Evolutionary conservation across 352 stramenopile genomes (phyloP), one percentile per base, ranked within the genome.

Genomic region (Plasmopara muralis): DNA sequence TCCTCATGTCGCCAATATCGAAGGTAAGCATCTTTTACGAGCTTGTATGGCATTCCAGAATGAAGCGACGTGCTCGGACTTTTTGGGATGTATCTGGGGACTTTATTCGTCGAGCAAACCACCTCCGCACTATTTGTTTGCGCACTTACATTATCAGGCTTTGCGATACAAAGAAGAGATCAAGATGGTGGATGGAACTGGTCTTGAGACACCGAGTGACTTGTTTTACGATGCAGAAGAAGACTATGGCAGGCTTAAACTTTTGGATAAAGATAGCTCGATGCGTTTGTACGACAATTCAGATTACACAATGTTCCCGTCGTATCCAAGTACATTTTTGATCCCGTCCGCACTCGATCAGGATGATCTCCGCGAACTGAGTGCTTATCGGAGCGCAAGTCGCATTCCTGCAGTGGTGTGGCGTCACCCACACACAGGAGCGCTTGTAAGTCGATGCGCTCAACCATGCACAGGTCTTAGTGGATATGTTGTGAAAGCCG

Each of bases 381-480:
- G 81, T 15, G 65, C 74, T n/a, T 99, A 98, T 70, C 90, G 96
- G 15, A 96, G 83, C 47, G 95, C 95, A 43, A 91, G 91, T 58
- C 88, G 96, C 14, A 85, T 98, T 29, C 93, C 94, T 1, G 85
- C 85, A 1, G 75, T 98, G 18, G 93, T 97, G 14, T 99, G 92
- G 90, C 77, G 85, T 10, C 87, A 95, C 61, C 81, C 82, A n/a
- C 64, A 85, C 42, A 93, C 94, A 13, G 83, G 89, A n/a, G 89
- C 91, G 5, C 83, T 91, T 44, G 86, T 99, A 49, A 83, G 66
- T 48, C 73, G 85, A 38, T 95, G 85, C 45, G 85, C 85, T 6
- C 85, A 95, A 49, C 85, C 85, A 14, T 92, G 80, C 47, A 78
- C 81, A 41, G 85, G 85, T 5, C 48, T 94, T 47, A 92, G 83